A percentile compares a stretch with the other conserved stretches of the same genome.
phyloP scores from a whole-genome alignment of 2,329 filamentous ascomycete species.

The Alternaria alternata region DNA sequence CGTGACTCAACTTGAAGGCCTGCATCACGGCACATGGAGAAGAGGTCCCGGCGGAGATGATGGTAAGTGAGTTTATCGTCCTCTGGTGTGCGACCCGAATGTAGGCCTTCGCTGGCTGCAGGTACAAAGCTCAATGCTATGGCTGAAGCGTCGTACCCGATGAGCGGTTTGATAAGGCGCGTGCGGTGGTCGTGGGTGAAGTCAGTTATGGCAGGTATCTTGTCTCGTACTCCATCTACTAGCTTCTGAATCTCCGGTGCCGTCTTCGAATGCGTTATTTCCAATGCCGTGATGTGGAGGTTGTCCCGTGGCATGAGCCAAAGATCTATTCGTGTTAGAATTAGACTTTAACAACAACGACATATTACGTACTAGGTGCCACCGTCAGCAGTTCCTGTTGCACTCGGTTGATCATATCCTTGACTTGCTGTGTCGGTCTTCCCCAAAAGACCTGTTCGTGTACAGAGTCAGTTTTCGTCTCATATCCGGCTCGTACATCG shows the following conservation, averaged over 20 bases:
- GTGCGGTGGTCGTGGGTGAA: constrained; percentile 73
- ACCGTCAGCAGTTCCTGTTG: constrained; percentile 71
- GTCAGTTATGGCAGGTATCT: constrained; percentile 68
- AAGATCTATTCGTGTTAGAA: constrained; percentile 62
- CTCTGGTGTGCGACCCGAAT: constrained; percentile 46
- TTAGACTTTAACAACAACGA: neutral
- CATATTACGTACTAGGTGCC: constrained; percentile 69
- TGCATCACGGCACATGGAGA: constrained; percentile 65
- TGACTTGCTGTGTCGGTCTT: constrained; percentile 76
- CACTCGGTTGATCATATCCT: constrained; percentile 71
- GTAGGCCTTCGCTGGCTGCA: constrained; percentile 67
- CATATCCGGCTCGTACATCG: neutral
- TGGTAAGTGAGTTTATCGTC: constrained; percentile 84
- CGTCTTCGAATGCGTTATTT: constrained; percentile 82
- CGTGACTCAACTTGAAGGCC: constrained; percentile 77
- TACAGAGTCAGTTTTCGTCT: neutral
- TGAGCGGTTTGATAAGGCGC: constrained; percentile 79
- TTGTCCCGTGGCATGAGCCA: constrained; percentile 85
- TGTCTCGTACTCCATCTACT: constrained; percentile 64
- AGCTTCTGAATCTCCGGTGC: constrained; percentile 71
- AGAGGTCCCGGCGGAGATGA: constrained; percentile 84
- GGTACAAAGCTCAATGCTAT: constrained; percentile 89
- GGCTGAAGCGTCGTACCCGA: constrained; percentile 86
- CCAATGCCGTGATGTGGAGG: constrained; percentile 86
- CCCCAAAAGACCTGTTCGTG: constrained; percentile 73